Percentiles rank a stretch among this genome's conserved stretches.
phyloP scores from a whole-genome alignment of 2,329 filamentous ascomycete species.

The Pseudogymnoascus sp. region DNA sequence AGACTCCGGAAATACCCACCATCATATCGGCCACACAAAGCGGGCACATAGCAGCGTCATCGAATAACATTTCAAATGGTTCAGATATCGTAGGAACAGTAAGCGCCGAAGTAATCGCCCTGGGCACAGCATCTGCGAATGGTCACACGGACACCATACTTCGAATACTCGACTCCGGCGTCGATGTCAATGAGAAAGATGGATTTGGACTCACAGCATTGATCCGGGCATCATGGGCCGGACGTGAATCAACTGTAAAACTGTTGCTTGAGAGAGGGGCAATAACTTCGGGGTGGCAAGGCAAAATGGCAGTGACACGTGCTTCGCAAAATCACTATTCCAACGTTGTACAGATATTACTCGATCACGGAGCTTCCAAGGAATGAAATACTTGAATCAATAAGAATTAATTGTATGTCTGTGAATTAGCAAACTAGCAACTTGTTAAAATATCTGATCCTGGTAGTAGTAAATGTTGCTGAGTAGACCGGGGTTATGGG shows the following conservation, averaged over 20 bases:
- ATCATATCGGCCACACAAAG: not conserved
- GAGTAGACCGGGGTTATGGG: no score
- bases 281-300: not conserved
- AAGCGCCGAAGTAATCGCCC: not conserved
- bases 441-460: not conserved
- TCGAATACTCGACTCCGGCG: not conserved
- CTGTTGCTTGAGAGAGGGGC: not conserved
- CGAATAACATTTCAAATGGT: not conserved
- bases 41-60: not conserved
- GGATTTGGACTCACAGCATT: not conserved
- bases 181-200: not conserved
- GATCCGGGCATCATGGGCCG: not conserved
- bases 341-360: not conserved
- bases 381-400: not conserved
- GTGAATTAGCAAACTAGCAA: not conserved
- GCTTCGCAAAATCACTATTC: not conserved
- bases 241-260: not conserved
- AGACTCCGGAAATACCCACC: not conserved
- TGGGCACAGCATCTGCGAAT: not conserved
- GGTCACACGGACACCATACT: not conserved
- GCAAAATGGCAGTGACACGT: not conserved
- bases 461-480: no score
- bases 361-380: not conserved
- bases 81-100: not conserved
- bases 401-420: not conserved